phyloP scores from a whole-genome alignment of 495 filamentous ascomycete species.

The Penicillium arizonense region DNA sequence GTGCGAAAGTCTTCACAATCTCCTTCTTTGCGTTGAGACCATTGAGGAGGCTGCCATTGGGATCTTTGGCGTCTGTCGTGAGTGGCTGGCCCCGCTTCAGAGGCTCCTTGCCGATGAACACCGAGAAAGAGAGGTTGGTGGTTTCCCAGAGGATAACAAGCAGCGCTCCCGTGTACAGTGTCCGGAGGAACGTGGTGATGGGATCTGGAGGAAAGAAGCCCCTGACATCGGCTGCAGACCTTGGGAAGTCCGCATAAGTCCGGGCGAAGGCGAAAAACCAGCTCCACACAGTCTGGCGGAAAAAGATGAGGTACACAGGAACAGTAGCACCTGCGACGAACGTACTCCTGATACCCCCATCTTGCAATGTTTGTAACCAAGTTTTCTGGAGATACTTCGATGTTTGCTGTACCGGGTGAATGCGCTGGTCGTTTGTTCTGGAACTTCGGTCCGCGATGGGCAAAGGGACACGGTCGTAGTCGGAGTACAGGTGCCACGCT shows the following conservation, averaged over 20 bases:
- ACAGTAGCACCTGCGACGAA: slow-evolving; percentile 43
- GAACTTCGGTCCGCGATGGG: slow-evolving; percentile 39
- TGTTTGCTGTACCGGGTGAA: slow-evolving; percentile 31
- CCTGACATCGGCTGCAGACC: slow-evolving; percentile 59
- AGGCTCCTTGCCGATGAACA: slow-evolving; percentile 76
- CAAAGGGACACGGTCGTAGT: slow-evolving; percentile 70
- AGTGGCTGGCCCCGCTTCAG: slow-evolving; percentile 81
- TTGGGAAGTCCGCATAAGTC: slow-evolving; percentile 70
- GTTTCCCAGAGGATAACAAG: slow-evolving; percentile 71
- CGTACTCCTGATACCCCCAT: slow-evolving; percentile 40
- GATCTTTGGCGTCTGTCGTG: slow-evolving; percentile 79
- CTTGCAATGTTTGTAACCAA: slow-evolving; percentile 21
- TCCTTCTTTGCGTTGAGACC: slow-evolving; percentile 70
- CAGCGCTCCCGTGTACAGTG: slow-evolving; percentile 61
- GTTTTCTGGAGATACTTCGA: slow-evolving; percentile 31
- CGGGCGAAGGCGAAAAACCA: slow-evolving; percentile 66
- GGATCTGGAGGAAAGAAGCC: slow-evolving; percentile 55
- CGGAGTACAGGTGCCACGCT: slow-evolving; percentile 63
- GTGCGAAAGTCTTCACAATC: slow-evolving; percentile 67
- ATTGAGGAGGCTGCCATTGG: slow-evolving; percentile 83
- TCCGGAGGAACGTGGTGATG: slow-evolving; percentile 55
- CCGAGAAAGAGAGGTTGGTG: slow-evolving; percentile 70
- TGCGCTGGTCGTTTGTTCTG: slow-evolving; percentile 36
- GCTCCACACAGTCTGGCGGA: slow-evolving; percentile 65
- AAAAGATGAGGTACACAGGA: slow-evolving; percentile 61